Conservation (phyloP, 352 stramenopile species). For the Phytophthora nicotianae region DNA sequence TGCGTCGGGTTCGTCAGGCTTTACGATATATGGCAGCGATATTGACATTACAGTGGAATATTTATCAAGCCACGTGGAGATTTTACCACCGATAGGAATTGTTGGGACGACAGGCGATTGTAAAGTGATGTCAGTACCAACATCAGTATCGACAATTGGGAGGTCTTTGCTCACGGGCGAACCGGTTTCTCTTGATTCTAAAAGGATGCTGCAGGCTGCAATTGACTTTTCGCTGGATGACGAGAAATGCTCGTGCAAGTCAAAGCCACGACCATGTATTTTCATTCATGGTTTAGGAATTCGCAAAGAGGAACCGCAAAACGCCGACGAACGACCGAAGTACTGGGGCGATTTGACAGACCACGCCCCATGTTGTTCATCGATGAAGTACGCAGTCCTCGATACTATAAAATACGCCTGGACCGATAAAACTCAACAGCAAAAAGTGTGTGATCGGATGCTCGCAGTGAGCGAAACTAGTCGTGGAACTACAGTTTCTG, state of each 20-base stretch:
- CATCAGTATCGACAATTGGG: constrained; percentile 11
- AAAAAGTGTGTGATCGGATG: constrained; percentile 27
- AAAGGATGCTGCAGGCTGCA: constrained; percentile 5
- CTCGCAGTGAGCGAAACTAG: constrained; percentile 21
- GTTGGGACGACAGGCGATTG: neutral
- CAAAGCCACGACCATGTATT: constrained; percentile 16
- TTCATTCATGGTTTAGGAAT: constrained; percentile 45
- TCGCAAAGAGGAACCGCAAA: constrained; percentile 13
- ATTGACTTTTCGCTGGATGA: constrained; percentile 2
- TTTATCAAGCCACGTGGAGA: neutral
- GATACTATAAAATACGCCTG: constrained; percentile 30
- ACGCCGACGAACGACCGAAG: constrained; percentile 15
- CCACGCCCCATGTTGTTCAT: constrained; percentile 34
- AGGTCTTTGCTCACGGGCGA: constrained; percentile 22
- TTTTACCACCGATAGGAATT: neutral
- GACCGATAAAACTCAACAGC: constrained; percentile 26
- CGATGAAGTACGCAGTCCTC: constrained; percentile 30
- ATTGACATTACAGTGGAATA: neutral
- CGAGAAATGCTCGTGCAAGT: constrained; percentile 23
- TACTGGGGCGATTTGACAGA: constrained; percentile 46
- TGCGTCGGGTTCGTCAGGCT: neutral
- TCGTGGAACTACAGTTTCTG: constrained; percentile 9
- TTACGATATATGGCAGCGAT: constrained; percentile 2
- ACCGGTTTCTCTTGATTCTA: neutral
- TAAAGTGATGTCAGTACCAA: neutral